phyloP scores from a whole-genome alignment of 2,329 filamentous ascomycete species.

The Fusarium albidum region DNA sequence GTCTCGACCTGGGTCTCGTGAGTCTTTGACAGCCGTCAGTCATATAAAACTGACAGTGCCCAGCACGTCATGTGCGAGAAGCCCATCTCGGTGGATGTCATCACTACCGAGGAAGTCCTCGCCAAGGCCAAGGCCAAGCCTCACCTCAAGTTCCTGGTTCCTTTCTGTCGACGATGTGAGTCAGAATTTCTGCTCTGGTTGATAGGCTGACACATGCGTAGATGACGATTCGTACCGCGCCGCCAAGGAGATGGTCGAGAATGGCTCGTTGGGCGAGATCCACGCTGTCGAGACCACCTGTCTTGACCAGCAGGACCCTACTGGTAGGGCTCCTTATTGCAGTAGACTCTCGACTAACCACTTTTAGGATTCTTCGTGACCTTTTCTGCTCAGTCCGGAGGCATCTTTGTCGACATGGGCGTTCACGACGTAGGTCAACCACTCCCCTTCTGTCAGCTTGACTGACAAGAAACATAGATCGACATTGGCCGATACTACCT shows the following conservation, averaged over 20 bases:
- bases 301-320: constrained; percentile 32
- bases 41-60: neutral
- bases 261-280: constrained; percentile 32
- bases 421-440: constrained; percentile 39
- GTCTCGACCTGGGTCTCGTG: constrained; percentile 31
- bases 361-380: constrained; percentile 42
- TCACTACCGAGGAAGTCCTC: constrained; percentile 29
- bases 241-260: constrained; percentile 27
- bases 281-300: constrained; percentile 35
- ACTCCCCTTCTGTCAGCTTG: neutral
- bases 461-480: constrained; percentile 20
- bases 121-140: constrained; percentile 27
- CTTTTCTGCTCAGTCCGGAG: constrained; percentile 44
- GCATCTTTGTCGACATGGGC: constrained; percentile 45
- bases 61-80: constrained; percentile 39
- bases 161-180: constrained; percentile 30
- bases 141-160: constrained; percentile 33
- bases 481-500: constrained; percentile 40
- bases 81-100: constrained; percentile 32
- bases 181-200: neutral
- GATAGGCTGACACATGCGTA: constrained; percentile 3
- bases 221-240: constrained; percentile 30
- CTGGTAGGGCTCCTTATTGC: constrained; percentile 14
- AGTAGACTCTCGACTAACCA: neutral
- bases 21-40: neutral